Base-by-base conservation (phyloP, 2,329 filamentous ascomycete species). In the Sarocladium kiliense region DNA sequence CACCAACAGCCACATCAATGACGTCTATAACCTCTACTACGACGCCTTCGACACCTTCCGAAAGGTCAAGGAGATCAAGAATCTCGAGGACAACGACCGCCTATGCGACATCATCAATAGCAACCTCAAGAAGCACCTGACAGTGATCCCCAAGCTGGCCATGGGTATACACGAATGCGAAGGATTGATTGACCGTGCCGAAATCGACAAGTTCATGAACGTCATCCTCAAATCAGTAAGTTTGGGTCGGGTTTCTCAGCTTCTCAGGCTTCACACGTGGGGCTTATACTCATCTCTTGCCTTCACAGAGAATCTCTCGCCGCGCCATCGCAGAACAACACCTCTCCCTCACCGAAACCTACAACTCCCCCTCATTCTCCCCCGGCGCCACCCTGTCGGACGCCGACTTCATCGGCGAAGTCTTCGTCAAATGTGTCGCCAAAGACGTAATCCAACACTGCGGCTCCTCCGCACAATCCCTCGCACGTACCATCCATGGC, bases 291-390 rank as follows among this genome's bases (percentile, higher is more conserved):
- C 12, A 41, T 26, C 3, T 10, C 18, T 3, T 32, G 16, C n/a
- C n/a, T 18, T 23, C n/a, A 21, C 62, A 94, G 89, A 84, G 94
- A 57, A 99, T 99, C 62, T 97, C 92, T 44, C 86, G 94, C 57
- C 85, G 95, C 59, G 94, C 97, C 61, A 99, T 99, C 66, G 94
- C 94, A 32, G 94, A 99, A 71, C 94, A 99, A 66, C 94, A 99
- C 67, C 84, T 99, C 36, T 91, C 94, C 10, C 80, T 99, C 18
- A 96, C 92, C 3, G 92, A 97, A 62, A 97, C 92, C 1, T 97
- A 92, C 75, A 87, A 94, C 69, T 89, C 89, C 0, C 87, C 89
- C 2, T 92, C 89, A 84, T 92, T 96, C 75, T 93, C 91, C 56
- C 89, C 91, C 0, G 84, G 91, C 58, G 85, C 88, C 2, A 87